Evolutionary conservation across 768 basidiomycete genomes (phyloP).

Genomic region (Mycena galericulata): DNA sequence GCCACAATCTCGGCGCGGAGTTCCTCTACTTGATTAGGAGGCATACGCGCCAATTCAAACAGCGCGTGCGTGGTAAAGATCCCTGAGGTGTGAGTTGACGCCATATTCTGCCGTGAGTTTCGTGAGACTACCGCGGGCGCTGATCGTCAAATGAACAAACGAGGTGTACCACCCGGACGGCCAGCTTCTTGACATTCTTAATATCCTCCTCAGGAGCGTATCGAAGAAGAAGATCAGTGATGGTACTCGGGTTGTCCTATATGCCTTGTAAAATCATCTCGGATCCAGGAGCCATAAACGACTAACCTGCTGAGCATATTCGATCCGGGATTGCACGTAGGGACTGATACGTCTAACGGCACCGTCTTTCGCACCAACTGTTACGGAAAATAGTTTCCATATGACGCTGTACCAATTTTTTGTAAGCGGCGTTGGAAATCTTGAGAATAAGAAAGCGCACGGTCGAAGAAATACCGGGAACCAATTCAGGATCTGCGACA

Average conservation of each 20-base stretch:
- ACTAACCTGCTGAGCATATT: conserved; percentile 30
- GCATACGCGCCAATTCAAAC: conserved; percentile 33
- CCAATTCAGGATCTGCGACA: conserved; percentile 26
- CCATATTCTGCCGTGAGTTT: conserved; percentile 2
- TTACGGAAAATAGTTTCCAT: conserved; percentile 24
- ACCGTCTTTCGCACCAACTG: conserved; percentile 20
- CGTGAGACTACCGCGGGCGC: neutral
- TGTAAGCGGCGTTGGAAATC: neutral
- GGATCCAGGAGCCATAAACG: neutral
- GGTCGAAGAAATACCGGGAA: conserved; percentile 10
- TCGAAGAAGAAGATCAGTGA: conserved; percentile 28
- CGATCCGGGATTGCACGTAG: conserved; percentile 28
- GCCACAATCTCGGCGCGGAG: conserved; percentile 30
- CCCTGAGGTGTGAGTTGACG: no score
- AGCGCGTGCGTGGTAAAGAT: conserved; percentile 37
- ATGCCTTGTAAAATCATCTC: neutral
- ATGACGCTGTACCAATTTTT: conserved; percentile 5
- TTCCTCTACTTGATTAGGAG: conserved; percentile 18
- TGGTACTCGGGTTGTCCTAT: conserved; percentile 26
- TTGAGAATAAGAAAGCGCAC: conserved; percentile 2
- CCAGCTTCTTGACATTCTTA: conserved; percentile 5
- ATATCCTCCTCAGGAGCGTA: conserved; percentile 29
- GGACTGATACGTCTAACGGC: conserved; percentile 21
- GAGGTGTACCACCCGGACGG: conserved; percentile 31
- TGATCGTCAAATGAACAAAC: conserved; percentile 10